These are phyloP conservation scores for Gillenia trifoliata DNA, from an alignment of 306 rosid genomes.

Conservation along the genomic window DNA sequence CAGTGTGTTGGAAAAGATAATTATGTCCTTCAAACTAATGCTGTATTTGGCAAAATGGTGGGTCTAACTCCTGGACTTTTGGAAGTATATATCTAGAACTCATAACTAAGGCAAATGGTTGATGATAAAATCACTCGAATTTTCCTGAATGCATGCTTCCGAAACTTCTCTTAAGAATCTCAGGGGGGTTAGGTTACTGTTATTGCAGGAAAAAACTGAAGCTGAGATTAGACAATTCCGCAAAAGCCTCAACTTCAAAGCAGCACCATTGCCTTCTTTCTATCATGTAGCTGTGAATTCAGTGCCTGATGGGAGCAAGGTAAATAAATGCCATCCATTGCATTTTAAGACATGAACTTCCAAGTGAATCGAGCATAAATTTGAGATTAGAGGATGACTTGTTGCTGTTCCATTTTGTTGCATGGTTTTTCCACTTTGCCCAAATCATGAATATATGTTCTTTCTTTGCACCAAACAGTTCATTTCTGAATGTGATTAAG, in stretches of 20 bases:
- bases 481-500: neutral
- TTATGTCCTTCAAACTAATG: neutral
- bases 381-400: neutral
- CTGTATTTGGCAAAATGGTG: neutral
- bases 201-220: conserved; percentile 51
- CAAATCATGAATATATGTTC: neutral
- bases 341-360: neutral
- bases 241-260: conserved; percentile 68
- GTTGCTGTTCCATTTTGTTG: neutral
- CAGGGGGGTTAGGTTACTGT: conserved; percentile 1
- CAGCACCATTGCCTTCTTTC: conserved; percentile 71
- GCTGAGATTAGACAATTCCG: conserved; percentile 58
- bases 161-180: conserved; percentile 18
- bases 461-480: neutral
- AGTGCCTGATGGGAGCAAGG: conserved; percentile 47
- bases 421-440: no score
- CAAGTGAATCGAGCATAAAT: neutral
- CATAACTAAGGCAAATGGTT: neutral
- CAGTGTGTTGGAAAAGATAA: neutral
- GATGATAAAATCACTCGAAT: neutral
- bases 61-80: neutral
- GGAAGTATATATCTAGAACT: neutral
- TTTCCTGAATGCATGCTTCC: neutral
- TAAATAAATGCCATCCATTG: conserved; percentile 16
- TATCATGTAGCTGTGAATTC: conserved; percentile 31